Evolutionary conservation across 2,329 filamentous ascomycete species (phyloP), one percentile per base, ranked within the genome.

Genomic region (Aureobasidium namibiae): DNA sequence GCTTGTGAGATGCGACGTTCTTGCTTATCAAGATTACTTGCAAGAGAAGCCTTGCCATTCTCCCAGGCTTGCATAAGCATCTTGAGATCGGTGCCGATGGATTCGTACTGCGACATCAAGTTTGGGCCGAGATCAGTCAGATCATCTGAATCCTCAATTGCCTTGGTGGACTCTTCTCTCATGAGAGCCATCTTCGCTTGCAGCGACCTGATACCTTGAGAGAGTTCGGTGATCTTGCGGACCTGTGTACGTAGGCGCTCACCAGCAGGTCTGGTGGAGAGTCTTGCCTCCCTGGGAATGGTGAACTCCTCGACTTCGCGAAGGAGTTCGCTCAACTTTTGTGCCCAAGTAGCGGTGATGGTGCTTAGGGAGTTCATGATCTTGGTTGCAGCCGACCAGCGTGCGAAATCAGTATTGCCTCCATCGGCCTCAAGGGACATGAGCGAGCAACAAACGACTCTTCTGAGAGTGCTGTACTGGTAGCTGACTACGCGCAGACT

Each of bases 141-240:
- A 42, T 72, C 70, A 18, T 78, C 75, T 1, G 88, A 85, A 65
- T 87, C 85, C 67, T 95, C 89, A 29, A 96, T 74, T 44, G 85
- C 85, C 61, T 83, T 83, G 68, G 89, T 90, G 0, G 91, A 95
- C 72, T 96, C 91, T 71, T 99, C 94, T 52, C 90, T 85, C 58
- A 97, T 76, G 8, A 99, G 80, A 61, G 95, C 91, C 76, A 99
- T 85, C 73, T 97, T 99, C 36, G 94, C 94, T 73, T 97, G 92
- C 50, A 99, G 80, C 11, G 90, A 89, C 29, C 92, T 86, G 62
- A 97, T 95, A 16, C 91, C 92, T 59, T 91, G 89, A 0, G 91
- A 96, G 34, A 99, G 80, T 1, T 88, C 89, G 68, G 89, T 90
- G 42, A 99, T 83, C 69, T 95, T 92, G 61, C 90, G 87, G 60